Percentiles rank a stretch among this genome's conserved stretches.
Conservation (phyloP, 2,329 filamentous ascomycete genomes). For the Aspergillus sp. region DNA sequence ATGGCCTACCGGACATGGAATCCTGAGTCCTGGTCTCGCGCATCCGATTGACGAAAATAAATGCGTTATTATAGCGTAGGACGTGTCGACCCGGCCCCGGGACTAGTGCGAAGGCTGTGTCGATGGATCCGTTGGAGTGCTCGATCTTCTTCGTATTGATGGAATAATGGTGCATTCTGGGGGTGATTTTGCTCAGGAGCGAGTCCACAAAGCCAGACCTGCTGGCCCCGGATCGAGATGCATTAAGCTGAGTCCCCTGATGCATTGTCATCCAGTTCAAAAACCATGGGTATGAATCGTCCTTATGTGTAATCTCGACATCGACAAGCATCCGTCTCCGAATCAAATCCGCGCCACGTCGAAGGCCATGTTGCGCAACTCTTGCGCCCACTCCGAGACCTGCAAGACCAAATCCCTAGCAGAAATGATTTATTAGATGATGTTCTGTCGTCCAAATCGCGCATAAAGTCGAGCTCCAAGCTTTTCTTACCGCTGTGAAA, state of each 20-base stretch:
- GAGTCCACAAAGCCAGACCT: slow-evolving; percentile 49
- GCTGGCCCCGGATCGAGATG: slow-evolving; percentile 49
- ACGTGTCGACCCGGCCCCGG: slow-evolving; percentile 89
- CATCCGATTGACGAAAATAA: slow-evolving; percentile 82
- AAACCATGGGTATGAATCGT: slow-evolving; percentile 91
- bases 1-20: slow-evolving; percentile 79
- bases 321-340: slow-evolving; percentile 87
- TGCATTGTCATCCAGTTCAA: slow-evolving; percentile 90
- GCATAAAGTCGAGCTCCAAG: not conserved
- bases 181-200: slow-evolving; percentile 58
- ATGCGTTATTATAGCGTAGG: slow-evolving; percentile 80
- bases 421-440: not conserved
- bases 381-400: slow-evolving; percentile 80
- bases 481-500: slow-evolving; percentile 47
- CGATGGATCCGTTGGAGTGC: slow-evolving; percentile 65
- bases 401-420: slow-evolving; percentile 80
- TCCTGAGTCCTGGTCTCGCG: slow-evolving; percentile 80
- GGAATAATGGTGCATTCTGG: slow-evolving; percentile 62
- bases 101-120: slow-evolving; percentile 82
- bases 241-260: slow-evolving; percentile 61
- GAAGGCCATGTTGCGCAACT: slow-evolving; percentile 74
- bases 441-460: not conserved
- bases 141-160: slow-evolving; percentile 64
- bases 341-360: slow-evolving; percentile 70
- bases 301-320: slow-evolving; percentile 91